These are phyloP conservation scores for Sphagnum tenellum DNA, from an alignment of 225 moss, liverwort and hornwort species.

Conservation along the genomic window DNA sequence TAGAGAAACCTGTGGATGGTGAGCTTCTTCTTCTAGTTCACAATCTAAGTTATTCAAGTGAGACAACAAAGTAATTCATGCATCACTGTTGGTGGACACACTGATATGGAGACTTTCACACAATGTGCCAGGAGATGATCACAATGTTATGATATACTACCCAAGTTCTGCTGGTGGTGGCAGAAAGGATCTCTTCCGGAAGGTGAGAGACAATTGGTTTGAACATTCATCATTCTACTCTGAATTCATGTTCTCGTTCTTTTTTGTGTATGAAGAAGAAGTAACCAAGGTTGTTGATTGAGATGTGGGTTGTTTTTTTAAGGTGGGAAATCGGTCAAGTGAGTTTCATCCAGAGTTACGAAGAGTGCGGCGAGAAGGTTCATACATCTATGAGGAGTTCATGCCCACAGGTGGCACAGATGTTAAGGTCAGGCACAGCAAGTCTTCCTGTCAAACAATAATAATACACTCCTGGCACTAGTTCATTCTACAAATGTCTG, in stretches of 20 bases:
- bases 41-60: too few species aligned
- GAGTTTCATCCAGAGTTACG: constrained; percentile 89
- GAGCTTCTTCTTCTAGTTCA: constrained; percentile 1
- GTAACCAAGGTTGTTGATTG: too few species aligned
- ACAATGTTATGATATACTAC: constrained; percentile 98
- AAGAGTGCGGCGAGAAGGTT: constrained; percentile 49
- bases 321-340: constrained; percentile 99
- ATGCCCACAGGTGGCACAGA: constrained; percentile 2
- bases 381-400: constrained; percentile 13
- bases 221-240: too few species aligned
- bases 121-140: constrained; percentile 64
- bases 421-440: constrained; percentile 5
- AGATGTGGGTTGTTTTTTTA: constrained; percentile 3
- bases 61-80: too few species aligned
- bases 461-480: too few species aligned
- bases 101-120: too few species aligned
- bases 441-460: too few species aligned
- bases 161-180: constrained; percentile 99
- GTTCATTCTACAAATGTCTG: too few species aligned
- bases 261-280: too few species aligned
- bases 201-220: constrained; percentile 26
- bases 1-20: constrained; percentile 99
- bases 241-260: too few species aligned
- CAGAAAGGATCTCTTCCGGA: constrained; percentile 97
- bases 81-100: too few species aligned